A percentile compares a stretch with the other conserved stretches of the same genome.
Evolutionary conservation across 306 rosid species (phyloP).

Genomic region (Trifolium subterraneum): DNA sequence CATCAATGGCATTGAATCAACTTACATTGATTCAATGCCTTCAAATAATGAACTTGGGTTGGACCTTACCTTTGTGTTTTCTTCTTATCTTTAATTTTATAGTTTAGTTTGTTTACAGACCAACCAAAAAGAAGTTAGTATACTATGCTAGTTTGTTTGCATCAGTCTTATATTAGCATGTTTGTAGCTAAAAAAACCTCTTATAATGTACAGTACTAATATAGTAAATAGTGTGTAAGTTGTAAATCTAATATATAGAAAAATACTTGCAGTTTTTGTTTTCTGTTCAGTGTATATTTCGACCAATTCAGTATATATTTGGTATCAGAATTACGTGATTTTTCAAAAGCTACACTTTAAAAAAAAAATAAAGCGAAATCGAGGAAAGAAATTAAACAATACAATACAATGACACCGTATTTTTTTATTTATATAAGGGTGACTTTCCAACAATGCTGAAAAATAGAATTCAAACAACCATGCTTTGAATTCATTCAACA

Average conservation of each 20-base stretch:
- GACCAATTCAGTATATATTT: no score
- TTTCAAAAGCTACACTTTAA: no score
- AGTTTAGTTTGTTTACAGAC: constrained; percentile 13
- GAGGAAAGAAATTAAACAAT: no score
- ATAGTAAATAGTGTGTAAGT: not conserved
- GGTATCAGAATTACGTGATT: no score
- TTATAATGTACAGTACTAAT: not conserved
- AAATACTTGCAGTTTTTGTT: not conserved
- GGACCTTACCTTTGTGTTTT: not conserved
- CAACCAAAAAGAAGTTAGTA: constrained; percentile 7
- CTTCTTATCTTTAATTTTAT: constrained; percentile 2
- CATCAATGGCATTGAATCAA: not conserved
- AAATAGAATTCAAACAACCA: constrained; percentile 34
- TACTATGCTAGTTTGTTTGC: not conserved
- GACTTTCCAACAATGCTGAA: constrained; percentile 1
- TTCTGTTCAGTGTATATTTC: no score
- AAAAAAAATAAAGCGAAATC: no score
- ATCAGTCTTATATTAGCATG: constrained; percentile 19
- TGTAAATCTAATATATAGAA: constrained; percentile 39
- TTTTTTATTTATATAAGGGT: no score
- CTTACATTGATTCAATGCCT: constrained; percentile 25
- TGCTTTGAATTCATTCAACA: constrained; percentile 65
- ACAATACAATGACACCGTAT: no score
- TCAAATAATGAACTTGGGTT: constrained; percentile 41
- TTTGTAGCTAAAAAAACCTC: constrained; percentile 29